phyloP scores from a whole-genome alignment of 441 rosid species.

The Macaranga tanarius region DNA sequence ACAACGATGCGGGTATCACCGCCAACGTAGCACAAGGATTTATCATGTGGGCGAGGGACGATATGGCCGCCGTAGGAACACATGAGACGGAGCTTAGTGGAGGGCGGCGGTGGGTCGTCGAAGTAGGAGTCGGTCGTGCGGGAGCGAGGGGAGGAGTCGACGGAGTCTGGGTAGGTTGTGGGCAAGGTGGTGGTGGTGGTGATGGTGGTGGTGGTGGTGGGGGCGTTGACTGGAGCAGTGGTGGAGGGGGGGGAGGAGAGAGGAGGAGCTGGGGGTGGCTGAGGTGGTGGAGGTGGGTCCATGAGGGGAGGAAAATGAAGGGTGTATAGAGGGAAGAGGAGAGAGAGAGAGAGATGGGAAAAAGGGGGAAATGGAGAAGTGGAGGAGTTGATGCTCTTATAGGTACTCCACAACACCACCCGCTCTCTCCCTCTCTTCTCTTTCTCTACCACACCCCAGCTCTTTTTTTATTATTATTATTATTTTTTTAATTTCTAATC shows the following conservation, averaged over 20 bases:
- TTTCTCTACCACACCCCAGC: background rate
- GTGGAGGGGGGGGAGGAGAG: conserved; percentile 23
- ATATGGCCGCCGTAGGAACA: conserved; percentile 96
- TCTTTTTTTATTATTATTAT: background rate
- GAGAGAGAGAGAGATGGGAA: background rate
- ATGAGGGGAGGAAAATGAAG: conserved; percentile 7
- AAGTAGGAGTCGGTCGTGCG: conserved; percentile 67
- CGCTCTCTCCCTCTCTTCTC: conserved; percentile 17
- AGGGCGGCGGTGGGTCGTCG: conserved; percentile 53
- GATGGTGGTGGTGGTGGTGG: conserved; percentile 11
- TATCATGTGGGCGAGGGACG: conserved; percentile 94
- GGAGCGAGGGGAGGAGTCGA: conserved; percentile 80
- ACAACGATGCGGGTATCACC: conserved; percentile 94
- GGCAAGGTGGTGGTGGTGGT: conserved; percentile 1
- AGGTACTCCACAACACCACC: conserved; percentile 22
- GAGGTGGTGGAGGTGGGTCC: conserved; percentile 36
- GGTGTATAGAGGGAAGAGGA: background rate
- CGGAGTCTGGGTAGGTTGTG: conserved; percentile 50
- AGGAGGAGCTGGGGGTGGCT: conserved; percentile 14
- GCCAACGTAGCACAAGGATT: conserved; percentile 83
- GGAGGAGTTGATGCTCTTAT: conserved; percentile 28
- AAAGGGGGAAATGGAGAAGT: background rate
- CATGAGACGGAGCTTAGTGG: conserved; percentile 91
- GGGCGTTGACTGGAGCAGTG: conserved; percentile 16
- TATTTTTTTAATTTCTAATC: background rate